These are phyloP conservation scores for Diaporthe nobilis DNA, from an alignment of 2,329 filamentous ascomycete species.

Conservation along the genomic window DNA sequence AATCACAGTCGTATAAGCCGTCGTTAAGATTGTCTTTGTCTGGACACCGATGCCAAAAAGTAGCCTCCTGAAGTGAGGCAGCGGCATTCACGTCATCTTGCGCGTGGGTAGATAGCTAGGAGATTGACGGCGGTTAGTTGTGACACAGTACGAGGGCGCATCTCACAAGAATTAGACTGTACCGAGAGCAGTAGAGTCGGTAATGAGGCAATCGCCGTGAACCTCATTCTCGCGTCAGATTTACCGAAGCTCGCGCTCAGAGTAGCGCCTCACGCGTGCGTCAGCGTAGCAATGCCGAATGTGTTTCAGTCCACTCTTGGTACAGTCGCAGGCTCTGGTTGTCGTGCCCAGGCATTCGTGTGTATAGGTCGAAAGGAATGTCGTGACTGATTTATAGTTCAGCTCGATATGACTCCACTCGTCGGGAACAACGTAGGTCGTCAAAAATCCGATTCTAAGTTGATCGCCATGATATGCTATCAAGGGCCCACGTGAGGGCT, in stretches of 20 bases:
- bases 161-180: not conserved
- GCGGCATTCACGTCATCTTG: constrained; percentile 17
- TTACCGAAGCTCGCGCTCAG: not conserved
- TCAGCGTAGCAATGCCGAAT: not conserved
- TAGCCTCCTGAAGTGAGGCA: not conserved
- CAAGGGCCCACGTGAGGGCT: constrained; percentile 5
- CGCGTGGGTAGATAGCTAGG: not conserved
- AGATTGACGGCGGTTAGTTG: not conserved
- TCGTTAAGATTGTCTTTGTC: not conserved
- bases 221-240: constrained; percentile 9
- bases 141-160: too few relatives aligned
- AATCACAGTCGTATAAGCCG: not conserved
- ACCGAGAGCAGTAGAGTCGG: constrained; percentile 6
- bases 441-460: not conserved
- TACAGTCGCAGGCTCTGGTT: not conserved
- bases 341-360: not conserved
- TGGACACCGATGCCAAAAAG: constrained; percentile 12
- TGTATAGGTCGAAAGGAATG: not conserved
- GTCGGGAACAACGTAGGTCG: not conserved
- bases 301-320: constrained; percentile 2
- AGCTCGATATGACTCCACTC: not conserved
- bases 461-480: constrained; percentile 4
- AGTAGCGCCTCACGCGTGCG: not conserved
- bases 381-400: not conserved
- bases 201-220: constrained; percentile 1